Evolutionary conservation across 2,329 filamentous ascomycete genomes (phyloP).

Genomic region (Botrytis hyacinthi): DNA sequence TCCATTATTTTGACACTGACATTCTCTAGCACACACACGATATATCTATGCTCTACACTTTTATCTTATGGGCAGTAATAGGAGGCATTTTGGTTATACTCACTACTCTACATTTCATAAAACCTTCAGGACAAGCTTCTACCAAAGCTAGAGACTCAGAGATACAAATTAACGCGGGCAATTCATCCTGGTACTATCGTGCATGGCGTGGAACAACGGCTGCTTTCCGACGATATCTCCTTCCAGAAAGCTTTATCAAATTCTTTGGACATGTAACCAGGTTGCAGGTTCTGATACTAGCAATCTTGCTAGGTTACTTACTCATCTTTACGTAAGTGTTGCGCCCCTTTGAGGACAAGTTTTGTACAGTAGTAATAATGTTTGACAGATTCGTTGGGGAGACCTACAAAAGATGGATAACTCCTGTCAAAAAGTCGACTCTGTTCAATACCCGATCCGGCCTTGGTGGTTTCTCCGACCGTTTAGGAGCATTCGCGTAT

Average conservation of each 20-base stretch:
- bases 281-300: slow-evolving; percentile 63
- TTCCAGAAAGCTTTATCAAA: slow-evolving; percentile 56
- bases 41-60: slow-evolving; percentile 53
- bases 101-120: slow-evolving; percentile 38
- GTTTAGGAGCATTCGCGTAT: slow-evolving; percentile 69
- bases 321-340: slow-evolving; percentile 57
- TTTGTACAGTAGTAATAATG: not conserved
- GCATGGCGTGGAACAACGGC: slow-evolving; percentile 24
- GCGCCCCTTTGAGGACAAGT: not conserved
- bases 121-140: slow-evolving; percentile 26
- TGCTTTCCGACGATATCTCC: slow-evolving; percentile 45
- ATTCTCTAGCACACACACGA: slow-evolving; percentile 45
- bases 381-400: slow-evolving; percentile 58
- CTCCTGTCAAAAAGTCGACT: slow-evolving; percentile 58
- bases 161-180: not conserved
- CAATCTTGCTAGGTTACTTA: slow-evolving; percentile 59
- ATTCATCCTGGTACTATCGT: slow-evolving; percentile 33
- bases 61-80: slow-evolving; percentile 56
- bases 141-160: slow-evolving; percentile 27
- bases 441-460: slow-evolving; percentile 63
- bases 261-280: slow-evolving; percentile 68
- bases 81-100: slow-evolving; percentile 48
- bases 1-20: not conserved
- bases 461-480: slow-evolving; percentile 66
- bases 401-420: slow-evolving; percentile 66